Evolutionary conservation across 2,329 filamentous ascomycete species (phyloP), one percentile per base, ranked within the genome.

Genomic region (Colletotrichum higginsianum): DNA sequence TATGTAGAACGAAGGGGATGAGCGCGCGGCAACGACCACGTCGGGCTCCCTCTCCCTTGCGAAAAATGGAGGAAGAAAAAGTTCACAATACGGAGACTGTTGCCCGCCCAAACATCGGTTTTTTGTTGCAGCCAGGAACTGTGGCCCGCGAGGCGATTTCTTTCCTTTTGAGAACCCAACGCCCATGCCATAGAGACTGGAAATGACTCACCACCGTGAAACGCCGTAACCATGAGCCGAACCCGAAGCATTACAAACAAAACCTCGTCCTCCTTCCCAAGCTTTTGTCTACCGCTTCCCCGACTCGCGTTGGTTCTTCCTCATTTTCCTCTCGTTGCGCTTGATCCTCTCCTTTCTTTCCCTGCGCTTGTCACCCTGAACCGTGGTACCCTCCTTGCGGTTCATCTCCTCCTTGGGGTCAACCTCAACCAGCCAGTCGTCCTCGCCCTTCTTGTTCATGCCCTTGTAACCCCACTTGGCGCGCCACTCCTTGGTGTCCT

Each of bases 401-500:
- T 86, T 85, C 49, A 85, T 87, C 83, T 94, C 92, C 79, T 90
- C 90, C 81, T 92, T 90, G 81, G 92, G 90, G 79, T 98, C 93
- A 65, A 99, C 92, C 89, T 98, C 96, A 71, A 98, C 94, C 76
- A 98, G 86, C 93, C 95, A 97, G 78, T 97, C 92, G 75, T 90
- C 87, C 82, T 97, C 92, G 23, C 90, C 92, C 73, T 91, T 91
- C 86, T 96, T 96, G 82, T 96, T 96, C 81, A 93, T 91, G 73
- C 93, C 95, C 85, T 96, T 93, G 85, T 96, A 98, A 0, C 96
- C 96, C 94, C 96, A 99, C 83, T 95, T 95, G 74, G 94, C 92
- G 80, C 94, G 93, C 94, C 95, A 98, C 81, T 96, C 93, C 75
- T 94, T 93, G 42, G 86, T 93, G 71, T 88, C 90, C 83, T 97